Evolutionary conservation across 805 yeast genomes (phyloP).

Genomic region (Nakazawaea laoshanensis): DNA sequence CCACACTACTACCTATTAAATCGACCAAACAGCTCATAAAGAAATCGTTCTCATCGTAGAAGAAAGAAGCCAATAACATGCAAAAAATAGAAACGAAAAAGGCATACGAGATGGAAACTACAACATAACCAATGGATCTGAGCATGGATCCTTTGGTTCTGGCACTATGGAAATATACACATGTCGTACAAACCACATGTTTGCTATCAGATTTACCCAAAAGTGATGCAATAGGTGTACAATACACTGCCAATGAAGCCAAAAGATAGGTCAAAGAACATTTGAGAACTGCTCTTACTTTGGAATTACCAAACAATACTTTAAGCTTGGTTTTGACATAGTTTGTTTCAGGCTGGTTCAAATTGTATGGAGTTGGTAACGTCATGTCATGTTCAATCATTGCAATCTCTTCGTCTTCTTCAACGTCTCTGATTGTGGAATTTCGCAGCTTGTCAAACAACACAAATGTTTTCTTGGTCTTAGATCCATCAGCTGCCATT

Average conservation of each 20-base stretch:
- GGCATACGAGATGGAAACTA: slow-evolving; percentile 43
- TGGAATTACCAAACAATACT: neutral
- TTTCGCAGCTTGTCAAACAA: slow-evolving; percentile 1
- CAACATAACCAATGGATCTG: slow-evolving; percentile 59
- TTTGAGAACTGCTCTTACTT: slow-evolving; percentile 33
- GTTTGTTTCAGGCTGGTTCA: neutral
- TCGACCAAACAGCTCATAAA: slow-evolving; percentile 45
- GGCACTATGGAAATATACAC: slow-evolving; percentile 80
- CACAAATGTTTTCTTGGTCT: slow-evolving; percentile 5
- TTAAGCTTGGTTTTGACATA: neutral
- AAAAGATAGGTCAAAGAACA: slow-evolving; percentile 68
- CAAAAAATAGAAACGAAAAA: slow-evolving; percentile 43
- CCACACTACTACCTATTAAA: slow-evolving; percentile 40
- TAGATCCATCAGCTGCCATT: slow-evolving; percentile 9
- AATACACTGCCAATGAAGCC: slow-evolving; percentile 68
- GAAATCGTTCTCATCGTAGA: slow-evolving; percentile 35
- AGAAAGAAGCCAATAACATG: slow-evolving; percentile 39
- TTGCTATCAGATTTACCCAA: slow-evolving; percentile 66
- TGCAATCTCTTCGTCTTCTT: neutral
- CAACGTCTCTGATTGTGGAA: neutral
- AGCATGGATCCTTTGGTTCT: slow-evolving; percentile 75
- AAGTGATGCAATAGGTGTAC: slow-evolving; percentile 34
- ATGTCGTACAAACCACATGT: slow-evolving; percentile 75
- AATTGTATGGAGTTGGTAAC: neutral
- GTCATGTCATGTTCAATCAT: too few relatives aligned